Conservation (phyloP, 768 basidiomycete genomes). For the Termitomyces sp. region DNA sequence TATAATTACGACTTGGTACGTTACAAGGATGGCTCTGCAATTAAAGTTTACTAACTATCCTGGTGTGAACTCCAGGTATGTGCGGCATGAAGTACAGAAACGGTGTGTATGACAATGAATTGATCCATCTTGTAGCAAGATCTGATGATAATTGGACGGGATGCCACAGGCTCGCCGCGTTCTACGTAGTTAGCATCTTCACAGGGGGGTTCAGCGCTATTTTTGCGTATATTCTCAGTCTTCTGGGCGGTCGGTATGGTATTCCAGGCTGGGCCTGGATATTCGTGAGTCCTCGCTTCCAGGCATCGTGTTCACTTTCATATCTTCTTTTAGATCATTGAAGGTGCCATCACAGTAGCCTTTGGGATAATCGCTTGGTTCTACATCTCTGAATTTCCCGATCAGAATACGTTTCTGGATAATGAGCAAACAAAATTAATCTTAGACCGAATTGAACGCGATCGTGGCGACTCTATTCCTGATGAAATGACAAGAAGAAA, state of each 20-base stretch:
- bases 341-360: slow-evolving; percentile 40
- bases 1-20: slow-evolving; percentile 45
- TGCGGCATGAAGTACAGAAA: slow-evolving; percentile 45
- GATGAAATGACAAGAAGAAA: slow-evolving; percentile 33
- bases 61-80: slow-evolving; percentile 33
- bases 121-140: background rate
- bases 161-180: slow-evolving; percentile 35
- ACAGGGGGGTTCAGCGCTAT: slow-evolving; percentile 44
- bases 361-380: slow-evolving; percentile 40
- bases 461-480: slow-evolving; percentile 45
- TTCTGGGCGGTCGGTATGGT: slow-evolving; percentile 34
- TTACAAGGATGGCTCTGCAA: background rate
- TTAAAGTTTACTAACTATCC: background rate
- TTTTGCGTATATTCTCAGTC: slow-evolving; percentile 37
- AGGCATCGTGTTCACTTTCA: background rate
- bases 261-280: slow-evolving; percentile 50
- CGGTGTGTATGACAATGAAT: slow-evolving; percentile 23
- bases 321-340: slow-evolving; percentile 33
- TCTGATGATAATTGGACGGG: background rate
- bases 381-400: slow-evolving; percentile 42
- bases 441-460: slow-evolving; percentile 38
- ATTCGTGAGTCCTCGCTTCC: slow-evolving; percentile 30
- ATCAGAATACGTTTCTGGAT: slow-evolving; percentile 40
- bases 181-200: slow-evolving; percentile 39
- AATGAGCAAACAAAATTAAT: slow-evolving; percentile 35